These are phyloP conservation scores for Rhamnella rubrinervis DNA, from an alignment of 331 rosid genomes.

Conservation along the genomic window DNA sequence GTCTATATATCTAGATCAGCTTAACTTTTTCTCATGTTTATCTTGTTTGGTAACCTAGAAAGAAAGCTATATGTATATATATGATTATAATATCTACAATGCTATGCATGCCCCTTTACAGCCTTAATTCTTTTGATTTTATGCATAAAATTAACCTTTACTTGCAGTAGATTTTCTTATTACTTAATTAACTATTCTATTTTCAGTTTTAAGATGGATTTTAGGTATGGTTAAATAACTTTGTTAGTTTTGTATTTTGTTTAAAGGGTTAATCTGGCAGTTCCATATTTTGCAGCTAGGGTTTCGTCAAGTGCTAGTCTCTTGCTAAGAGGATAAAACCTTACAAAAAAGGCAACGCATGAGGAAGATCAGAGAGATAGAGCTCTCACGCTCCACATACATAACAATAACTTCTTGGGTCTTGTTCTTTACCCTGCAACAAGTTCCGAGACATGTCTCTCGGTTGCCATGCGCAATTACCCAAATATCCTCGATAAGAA, in stretches of 20 bases:
- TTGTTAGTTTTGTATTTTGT: neutral
- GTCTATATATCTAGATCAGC: neutral
- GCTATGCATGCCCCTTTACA: neutral
- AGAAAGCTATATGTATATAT: neutral
- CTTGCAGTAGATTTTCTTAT: too few relatives aligned
- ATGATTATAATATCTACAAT: neutral
- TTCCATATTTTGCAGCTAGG: conserved; percentile 18
- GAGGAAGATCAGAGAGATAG: conserved; percentile 12
- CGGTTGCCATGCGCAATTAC: conserved; percentile 21
- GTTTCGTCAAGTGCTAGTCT: conserved; percentile 4
- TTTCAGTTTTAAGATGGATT: too few relatives aligned
- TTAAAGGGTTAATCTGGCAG: neutral
- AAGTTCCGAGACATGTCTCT: conserved; percentile 52
- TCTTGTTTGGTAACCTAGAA: conserved; percentile 5
- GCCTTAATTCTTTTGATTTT: neutral
- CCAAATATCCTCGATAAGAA: conserved; percentile 22
- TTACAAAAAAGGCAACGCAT: neutral
- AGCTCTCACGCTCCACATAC: conserved; percentile 11
- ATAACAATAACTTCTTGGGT: conserved; percentile 37
- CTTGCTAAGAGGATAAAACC: neutral
- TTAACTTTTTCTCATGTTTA: neutral
- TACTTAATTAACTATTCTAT: too few relatives aligned
- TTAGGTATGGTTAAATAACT: too few relatives aligned
- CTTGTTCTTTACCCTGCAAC: conserved; percentile 33
- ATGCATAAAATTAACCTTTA: conserved; percentile 4